phyloP scores from a whole-genome alignment of 2,329 filamentous ascomycete species.

The Diaporthe ampelina region DNA sequence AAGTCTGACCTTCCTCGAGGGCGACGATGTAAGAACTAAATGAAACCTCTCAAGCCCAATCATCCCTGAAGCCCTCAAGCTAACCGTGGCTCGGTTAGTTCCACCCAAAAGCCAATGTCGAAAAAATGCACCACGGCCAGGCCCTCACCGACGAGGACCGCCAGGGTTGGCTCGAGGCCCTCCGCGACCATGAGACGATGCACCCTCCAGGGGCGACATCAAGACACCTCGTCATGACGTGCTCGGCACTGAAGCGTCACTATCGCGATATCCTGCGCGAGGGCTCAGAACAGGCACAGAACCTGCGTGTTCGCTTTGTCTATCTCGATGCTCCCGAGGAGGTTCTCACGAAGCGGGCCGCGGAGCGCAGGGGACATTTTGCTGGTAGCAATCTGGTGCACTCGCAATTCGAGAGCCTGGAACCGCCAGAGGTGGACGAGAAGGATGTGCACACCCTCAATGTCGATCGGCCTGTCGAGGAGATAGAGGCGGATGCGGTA shows the following conservation, averaged over 20 bases:
- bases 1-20: conserved; percentile 69
- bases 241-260: conserved; percentile 83
- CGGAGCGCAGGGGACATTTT: conserved; percentile 76
- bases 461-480: conserved; percentile 57
- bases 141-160: conserved; percentile 82
- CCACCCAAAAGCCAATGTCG: conserved; percentile 73
- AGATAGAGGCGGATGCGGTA: conserved; percentile 62
- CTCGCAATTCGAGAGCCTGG: conserved; percentile 77
- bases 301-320: conserved; percentile 77
- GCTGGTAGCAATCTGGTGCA: conserved; percentile 82
- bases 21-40: conserved; percentile 67
- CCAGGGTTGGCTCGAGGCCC: conserved; percentile 80
- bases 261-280: conserved; percentile 79
- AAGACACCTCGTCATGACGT: conserved; percentile 78
- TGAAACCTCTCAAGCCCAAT: background rate
- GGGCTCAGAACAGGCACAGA: conserved; percentile 67
- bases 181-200: conserved; percentile 64
- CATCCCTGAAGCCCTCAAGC: background rate
- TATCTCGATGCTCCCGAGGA: conserved; percentile 77
- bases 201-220: conserved; percentile 55
- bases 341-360: conserved; percentile 73
- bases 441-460: conserved; percentile 69
- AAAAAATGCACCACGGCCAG: conserved; percentile 79
- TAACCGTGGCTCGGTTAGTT: conserved; percentile 55
- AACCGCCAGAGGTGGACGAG: conserved; percentile 66